Percentiles rank a stretch among this genome's conserved stretches.
These are phyloP conservation scores for Phaeosphaeria sp. DNA, from an alignment of 2,329 filamentous ascomycete genomes.

Conservation along the genomic window DNA sequence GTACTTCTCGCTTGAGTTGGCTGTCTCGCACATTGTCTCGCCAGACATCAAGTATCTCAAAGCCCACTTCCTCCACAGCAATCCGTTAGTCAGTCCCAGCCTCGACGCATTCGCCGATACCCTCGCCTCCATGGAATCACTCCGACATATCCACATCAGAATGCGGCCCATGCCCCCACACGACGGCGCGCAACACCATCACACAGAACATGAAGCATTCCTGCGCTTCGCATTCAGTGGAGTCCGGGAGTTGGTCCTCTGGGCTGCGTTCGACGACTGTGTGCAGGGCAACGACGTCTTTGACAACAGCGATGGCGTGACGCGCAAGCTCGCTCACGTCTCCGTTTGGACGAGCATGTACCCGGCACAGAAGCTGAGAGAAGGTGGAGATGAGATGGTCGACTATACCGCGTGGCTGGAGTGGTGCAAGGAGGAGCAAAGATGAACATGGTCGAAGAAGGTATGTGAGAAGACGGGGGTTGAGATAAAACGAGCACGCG, in stretches of 20 bases:
- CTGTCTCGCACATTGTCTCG: background rate
- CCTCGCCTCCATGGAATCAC: background rate
- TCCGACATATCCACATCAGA: background rate
- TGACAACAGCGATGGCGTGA: background rate
- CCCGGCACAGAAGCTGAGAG: background rate
- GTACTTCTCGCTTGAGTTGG: background rate
- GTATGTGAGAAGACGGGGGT: too few relatives aligned
- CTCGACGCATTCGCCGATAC: background rate
- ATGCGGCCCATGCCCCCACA: background rate
- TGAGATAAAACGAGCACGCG: too few relatives aligned
- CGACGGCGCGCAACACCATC: background rate
- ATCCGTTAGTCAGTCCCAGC: background rate
- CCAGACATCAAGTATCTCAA: background rate
- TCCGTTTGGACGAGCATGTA: background rate
- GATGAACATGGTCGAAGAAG: background rate
- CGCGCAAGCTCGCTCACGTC: background rate
- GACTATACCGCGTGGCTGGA: background rate
- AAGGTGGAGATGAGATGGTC: background rate
- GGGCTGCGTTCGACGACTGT: background rate
- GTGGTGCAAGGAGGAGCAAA: background rate
- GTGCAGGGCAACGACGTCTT: background rate
- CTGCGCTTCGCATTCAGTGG: background rate
- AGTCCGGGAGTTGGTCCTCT: background rate
- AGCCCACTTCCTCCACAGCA: background rate
- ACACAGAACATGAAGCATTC: background rate